Conservation (phyloP, 768 basidiomycete species). For the Termitomyces sp. region DNA sequence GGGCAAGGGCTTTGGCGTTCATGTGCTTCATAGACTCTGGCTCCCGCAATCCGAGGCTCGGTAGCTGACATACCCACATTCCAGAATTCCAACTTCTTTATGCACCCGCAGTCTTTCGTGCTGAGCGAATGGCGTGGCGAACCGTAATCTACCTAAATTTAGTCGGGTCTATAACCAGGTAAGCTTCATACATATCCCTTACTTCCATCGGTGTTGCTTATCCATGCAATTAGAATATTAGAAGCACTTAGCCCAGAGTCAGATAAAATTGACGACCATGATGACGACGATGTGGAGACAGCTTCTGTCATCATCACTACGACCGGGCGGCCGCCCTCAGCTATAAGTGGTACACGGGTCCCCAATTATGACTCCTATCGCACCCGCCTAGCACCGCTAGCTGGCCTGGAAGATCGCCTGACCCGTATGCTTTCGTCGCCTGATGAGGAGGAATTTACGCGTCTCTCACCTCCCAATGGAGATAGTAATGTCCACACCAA, state of each 20-base stretch:
- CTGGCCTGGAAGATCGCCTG: constrained; percentile 67
- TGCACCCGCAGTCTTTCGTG: constrained; percentile 71
- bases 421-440: constrained; percentile 66
- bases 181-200: constrained; percentile 22
- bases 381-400: constrained; percentile 62
- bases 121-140: constrained; percentile 83
- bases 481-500: constrained; percentile 21
- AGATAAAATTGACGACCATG: constrained; percentile 58
- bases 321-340: constrained; percentile 49
- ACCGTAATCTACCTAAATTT: constrained; percentile 88
- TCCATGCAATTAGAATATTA: constrained; percentile 51
- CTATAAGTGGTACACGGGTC: constrained; percentile 48
- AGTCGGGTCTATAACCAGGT: constrained; percentile 79
- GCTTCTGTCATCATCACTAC: constrained; percentile 52
- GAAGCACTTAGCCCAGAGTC: constrained; percentile 70
- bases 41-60: background rate
- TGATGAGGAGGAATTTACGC: constrained; percentile 71
- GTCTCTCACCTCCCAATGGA: constrained; percentile 38
- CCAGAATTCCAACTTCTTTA: constrained; percentile 85
- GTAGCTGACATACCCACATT: constrained; percentile 14
- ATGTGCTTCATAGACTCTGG: background rate
- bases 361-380: constrained; percentile 63
- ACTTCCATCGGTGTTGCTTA: constrained; percentile 17
- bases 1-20: background rate
- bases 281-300: constrained; percentile 54